A percentile compares a stretch with the other conserved stretches of the same genome.
Evolutionary conservation across 345 rosid species (phyloP).

Genomic region (Pistacia atlantica): DNA sequence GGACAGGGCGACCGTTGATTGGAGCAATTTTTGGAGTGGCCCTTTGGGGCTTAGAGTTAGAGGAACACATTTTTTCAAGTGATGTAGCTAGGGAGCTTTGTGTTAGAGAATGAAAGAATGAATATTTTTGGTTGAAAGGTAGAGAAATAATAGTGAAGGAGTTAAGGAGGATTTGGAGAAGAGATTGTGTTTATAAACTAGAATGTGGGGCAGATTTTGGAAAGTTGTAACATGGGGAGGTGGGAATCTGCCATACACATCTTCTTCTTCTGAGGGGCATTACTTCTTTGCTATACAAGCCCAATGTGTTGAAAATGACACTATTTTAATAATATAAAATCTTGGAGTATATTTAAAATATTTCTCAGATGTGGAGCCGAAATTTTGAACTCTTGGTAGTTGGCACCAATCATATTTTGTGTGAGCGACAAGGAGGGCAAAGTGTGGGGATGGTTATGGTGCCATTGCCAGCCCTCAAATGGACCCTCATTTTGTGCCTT

Average conservation of each 20-base stretch:
- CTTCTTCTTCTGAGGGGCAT: slow-evolving; percentile 15
- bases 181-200: slow-evolving; percentile 28
- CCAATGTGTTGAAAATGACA: slow-evolving; percentile 18
- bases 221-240: slow-evolving; percentile 38
- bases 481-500: slow-evolving; percentile 31
- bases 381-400: no score
- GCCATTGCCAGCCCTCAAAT: slow-evolving; percentile 21
- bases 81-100: slow-evolving; percentile 8
- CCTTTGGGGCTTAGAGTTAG: slow-evolving; percentile 39
- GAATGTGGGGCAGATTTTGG: slow-evolving; percentile 25
- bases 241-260: slow-evolving; percentile 38
- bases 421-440: not conserved
- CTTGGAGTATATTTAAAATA: not conserved
- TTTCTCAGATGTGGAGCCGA: no score
- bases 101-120: no score
- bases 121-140: not conserved
- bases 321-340: not conserved
- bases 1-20: slow-evolving; percentile 64
- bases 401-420: no score
- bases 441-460: slow-evolving; percentile 20
- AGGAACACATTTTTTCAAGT: slow-evolving; percentile 52
- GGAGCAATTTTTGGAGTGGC: slow-evolving; percentile 28
- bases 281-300: slow-evolving; percentile 19
- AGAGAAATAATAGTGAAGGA: not conserved
- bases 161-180: slow-evolving; percentile 11